These are phyloP conservation scores for Ecytonucleospora hepatopenaei DNA, from an alignment of 371 early-diverging fungal species.

Conservation along the genomic window DNA sequence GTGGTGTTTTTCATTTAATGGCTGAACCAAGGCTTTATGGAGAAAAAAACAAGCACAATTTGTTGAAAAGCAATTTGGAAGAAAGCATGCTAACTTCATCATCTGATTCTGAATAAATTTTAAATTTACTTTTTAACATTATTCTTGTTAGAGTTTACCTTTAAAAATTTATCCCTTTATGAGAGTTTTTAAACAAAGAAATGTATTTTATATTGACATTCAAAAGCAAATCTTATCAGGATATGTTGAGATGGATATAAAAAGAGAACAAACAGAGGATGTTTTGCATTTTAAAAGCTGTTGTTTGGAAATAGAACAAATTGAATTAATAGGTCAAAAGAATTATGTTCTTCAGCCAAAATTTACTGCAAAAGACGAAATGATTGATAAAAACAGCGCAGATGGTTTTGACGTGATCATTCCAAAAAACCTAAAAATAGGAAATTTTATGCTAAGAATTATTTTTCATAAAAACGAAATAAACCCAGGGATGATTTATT, in stretches of 20 bases:
- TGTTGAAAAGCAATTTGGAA: conserved; percentile 16
- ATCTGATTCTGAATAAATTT: conserved; percentile 3
- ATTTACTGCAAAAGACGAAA: conserved; percentile 1
- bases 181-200: conserved; percentile 37
- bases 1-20: conserved; percentile 23
- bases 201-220: conserved; percentile 40
- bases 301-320: conserved; percentile 12
- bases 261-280: background rate
- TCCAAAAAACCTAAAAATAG: conserved; percentile 5
- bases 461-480: conserved; percentile 1
- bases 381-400: background rate
- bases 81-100: too few relatives aligned
- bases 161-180: too few relatives aligned
- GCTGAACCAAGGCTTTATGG: conserved; percentile 34
- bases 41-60: conserved; percentile 30
- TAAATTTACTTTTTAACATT: background rate
- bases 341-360: background rate
- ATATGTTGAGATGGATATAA: conserved; percentile 35
- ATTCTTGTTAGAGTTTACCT: too few relatives aligned
- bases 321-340: background rate
- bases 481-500: conserved; percentile 26
- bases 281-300: background rate
- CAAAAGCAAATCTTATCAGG: conserved; percentile 25
- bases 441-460: conserved; percentile 26
- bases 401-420: conserved; percentile 13